Conservation (phyloP, 1,139 yeast species). For the Protomyces lactucae-debilis region DNA sequence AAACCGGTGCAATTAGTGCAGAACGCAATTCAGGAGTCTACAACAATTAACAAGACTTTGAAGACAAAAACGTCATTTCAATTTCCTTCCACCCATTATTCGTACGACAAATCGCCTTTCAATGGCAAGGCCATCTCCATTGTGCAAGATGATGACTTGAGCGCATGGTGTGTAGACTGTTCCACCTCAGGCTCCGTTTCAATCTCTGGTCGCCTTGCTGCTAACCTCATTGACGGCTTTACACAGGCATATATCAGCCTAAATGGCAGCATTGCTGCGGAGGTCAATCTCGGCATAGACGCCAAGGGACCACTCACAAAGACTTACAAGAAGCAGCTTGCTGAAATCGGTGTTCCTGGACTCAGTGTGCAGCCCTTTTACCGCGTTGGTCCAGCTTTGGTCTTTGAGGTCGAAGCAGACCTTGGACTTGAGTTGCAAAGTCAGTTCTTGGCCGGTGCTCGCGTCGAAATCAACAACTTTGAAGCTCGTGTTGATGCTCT, state of each 20-base stretch:
- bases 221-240: neutral
- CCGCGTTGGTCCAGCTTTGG: neutral
- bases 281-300: neutral
- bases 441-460: neutral
- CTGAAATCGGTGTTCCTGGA: neutral
- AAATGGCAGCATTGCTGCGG: neutral
- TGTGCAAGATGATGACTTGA: neutral
- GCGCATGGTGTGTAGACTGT: neutral
- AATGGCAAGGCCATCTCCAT: neutral
- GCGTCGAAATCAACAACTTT: neutral
- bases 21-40: neutral
- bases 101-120: neutral
- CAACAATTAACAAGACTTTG: neutral
- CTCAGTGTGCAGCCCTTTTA: neutral
- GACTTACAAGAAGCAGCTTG: neutral
- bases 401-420: neutral
- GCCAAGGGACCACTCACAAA: neutral
- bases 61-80: neutral
- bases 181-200: neutral
- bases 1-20: neutral
- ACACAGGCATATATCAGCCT: neutral
- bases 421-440: neutral
- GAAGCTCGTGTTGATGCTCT: neutral
- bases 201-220: neutral
- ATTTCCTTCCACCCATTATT: neutral